Conservation (phyloP, 1,139 yeast species). For the Kodamaea alishanica region DNA sequence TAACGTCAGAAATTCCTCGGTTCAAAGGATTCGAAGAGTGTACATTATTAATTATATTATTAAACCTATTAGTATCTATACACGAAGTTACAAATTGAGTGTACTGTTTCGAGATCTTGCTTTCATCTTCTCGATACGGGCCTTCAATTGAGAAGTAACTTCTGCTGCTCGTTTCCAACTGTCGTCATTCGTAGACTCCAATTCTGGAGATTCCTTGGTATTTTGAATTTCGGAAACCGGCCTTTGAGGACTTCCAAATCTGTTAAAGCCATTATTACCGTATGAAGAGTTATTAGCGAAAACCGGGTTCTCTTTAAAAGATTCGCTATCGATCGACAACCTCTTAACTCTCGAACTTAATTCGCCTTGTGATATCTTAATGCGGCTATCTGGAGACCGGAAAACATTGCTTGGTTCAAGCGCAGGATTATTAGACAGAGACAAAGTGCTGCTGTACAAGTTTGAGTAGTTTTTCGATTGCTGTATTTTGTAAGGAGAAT, state of each 20-base stretch:
- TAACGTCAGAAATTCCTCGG: too few species aligned
- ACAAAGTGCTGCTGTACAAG: too few species aligned
- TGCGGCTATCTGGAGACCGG: conserved; percentile 12
- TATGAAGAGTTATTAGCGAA: conserved; percentile 9
- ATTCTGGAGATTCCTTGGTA: conserved; percentile 20
- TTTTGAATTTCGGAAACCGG: conserved; percentile 10
- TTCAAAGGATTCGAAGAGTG: too few species aligned
- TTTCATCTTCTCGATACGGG: conserved; percentile 86
- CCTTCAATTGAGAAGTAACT: conserved; percentile 79
- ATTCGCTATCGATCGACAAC: conserved; percentile 40
- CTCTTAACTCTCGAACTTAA: conserved; percentile 44
- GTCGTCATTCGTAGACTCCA: conserved; percentile 53
- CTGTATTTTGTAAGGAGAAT: conserved; percentile 1
- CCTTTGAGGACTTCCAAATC: conserved; percentile 21
- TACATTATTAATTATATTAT: too few species aligned
- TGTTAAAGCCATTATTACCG: conserved; percentile 9
- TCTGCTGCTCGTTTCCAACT: conserved; percentile 90
- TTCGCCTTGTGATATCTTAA: conserved; percentile 35
- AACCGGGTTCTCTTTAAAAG: conserved; percentile 17
- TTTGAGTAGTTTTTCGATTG: conserved; percentile 1
- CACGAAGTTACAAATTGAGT: too few species aligned
- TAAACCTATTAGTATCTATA: too few species aligned
- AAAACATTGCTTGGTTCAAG: conserved; percentile 1
- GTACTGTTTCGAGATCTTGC: conserved; percentile 46
- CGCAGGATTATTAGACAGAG: too few species aligned